Base-by-base conservation (phyloP, 2,329 filamentous ascomycete genomes). In the Colletotrichum incanum region DNA sequence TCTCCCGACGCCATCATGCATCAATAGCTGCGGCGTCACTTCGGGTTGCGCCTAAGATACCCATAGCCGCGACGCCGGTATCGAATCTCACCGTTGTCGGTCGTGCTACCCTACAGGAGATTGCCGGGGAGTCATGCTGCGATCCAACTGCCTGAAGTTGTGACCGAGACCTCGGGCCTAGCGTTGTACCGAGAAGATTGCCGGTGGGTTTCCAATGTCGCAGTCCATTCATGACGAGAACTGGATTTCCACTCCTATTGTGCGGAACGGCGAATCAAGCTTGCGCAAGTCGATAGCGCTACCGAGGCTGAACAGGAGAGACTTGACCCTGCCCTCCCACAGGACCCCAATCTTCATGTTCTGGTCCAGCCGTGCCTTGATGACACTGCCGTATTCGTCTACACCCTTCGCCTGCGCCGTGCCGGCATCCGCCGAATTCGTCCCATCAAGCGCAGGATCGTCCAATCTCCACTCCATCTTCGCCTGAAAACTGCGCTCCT, bases 321-420 rank as follows among this genome's bases (percentile, higher is more conserved):
- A 96, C 84, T 98, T 98, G 72, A 97, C 90, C 66, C 95, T 89
- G 2, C 96, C 95, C 81, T 98, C 96, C 96, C 96, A 99, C 28
- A 98, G 84, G 62, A 98, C 81, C 0, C 95, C 94, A 65, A 98
- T 90, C 75, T 92, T 92, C 84, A 94, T 92, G 76, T 95, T 93
- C 84, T 98, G 95, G 79, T 98, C 95, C 64, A 98, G 86, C 61
- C 94, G 90, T 55, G 95, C 93, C 83, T 98, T 99, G 75, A 99
- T 83, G 41, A 98, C 95, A 8, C 95, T 96, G 41, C 93, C 91
- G 71, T 94, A 93, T 74, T 93, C 91, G 31, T 94, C 90, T 50
- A 89, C 87, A 49, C 86, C 79, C 11, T 81, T 78, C 28, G 78
- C 75, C 50, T 77, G 67, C 71, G 60, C 67, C 34, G 59, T 73